Evolutionary conservation across 306 rosid species (phyloP).

Genomic region (Citrullus amarus): DNA sequence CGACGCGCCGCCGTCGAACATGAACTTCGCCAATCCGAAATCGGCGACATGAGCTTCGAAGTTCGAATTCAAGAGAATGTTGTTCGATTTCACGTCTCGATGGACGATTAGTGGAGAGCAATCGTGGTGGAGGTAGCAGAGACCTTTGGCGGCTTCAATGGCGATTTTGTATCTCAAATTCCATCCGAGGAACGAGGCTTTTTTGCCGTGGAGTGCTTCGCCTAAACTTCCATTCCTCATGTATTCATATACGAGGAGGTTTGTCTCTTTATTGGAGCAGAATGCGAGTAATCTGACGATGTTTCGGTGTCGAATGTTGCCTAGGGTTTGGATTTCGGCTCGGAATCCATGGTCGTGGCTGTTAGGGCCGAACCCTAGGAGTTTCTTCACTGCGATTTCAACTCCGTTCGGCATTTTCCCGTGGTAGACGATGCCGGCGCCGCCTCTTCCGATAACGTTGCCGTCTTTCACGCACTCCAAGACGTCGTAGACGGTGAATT

Average conservation of each 20-base stretch:
- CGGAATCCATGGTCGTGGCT: constrained; percentile 67
- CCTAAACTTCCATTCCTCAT: constrained; percentile 89
- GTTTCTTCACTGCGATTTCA: constrained; percentile 70
- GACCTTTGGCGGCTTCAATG: constrained; percentile 68
- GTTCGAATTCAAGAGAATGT: constrained; percentile 61
- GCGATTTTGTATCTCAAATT: constrained; percentile 64
- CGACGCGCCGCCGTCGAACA: constrained; percentile 58
- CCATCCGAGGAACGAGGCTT: constrained; percentile 52
- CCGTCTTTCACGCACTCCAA: constrained; percentile 82
- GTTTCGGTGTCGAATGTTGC: constrained; percentile 79
- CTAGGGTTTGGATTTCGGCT: constrained; percentile 79
- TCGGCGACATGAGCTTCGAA: constrained; percentile 87
- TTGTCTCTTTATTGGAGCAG: constrained; percentile 65
- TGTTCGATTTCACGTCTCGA: constrained; percentile 79
- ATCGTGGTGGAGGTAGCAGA: constrained; percentile 86
- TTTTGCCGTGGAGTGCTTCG: constrained; percentile 58
- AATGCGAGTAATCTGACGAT: constrained; percentile 69
- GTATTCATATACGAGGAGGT: constrained; percentile 72
- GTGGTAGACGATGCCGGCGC: constrained; percentile 88
- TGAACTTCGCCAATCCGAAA: constrained; percentile 81
- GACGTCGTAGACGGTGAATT: constrained; percentile 53
- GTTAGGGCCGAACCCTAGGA: constrained; percentile 52
- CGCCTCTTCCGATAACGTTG: constrained; percentile 78
- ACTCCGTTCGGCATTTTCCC: constrained; percentile 81
- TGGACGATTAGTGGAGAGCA: constrained; percentile 74